Percentiles rank a stretch among this genome's conserved stretches.
These are phyloP conservation scores for Limonium bicolor DNA, from an alignment of 148 eudicot species.

Conservation along the genomic window DNA sequence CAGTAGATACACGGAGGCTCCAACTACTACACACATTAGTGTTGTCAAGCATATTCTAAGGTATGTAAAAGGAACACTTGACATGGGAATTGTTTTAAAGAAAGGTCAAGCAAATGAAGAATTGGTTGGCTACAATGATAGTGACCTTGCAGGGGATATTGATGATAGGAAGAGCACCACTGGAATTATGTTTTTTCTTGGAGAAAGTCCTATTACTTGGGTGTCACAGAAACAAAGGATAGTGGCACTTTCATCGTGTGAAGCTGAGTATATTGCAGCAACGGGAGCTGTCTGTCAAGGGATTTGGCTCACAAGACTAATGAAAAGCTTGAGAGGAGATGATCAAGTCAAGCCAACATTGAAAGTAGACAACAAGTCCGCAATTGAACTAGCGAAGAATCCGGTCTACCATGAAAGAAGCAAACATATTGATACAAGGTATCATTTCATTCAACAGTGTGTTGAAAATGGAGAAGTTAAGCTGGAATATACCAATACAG, in stretches of 20 bases:
- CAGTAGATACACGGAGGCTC: neutral
- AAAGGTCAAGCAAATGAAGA: neutral
- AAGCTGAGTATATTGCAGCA: constrained; percentile 1
- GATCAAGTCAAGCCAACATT: neutral
- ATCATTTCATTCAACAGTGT: neutral
- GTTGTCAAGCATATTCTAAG: neutral
- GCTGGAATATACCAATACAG: neutral
- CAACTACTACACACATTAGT: neutral
- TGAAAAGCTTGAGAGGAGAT: neutral
- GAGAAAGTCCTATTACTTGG: neutral
- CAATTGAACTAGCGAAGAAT: neutral
- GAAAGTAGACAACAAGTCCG: neutral
- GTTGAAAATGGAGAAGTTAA: neutral
- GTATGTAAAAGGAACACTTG: neutral
- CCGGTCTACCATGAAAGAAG: neutral
- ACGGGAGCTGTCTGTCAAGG: neutral
- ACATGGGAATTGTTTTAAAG: neutral
- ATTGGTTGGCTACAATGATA: constrained; percentile 3
- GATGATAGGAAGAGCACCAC: constrained; percentile 9
- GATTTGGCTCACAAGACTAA: neutral
- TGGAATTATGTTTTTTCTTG: neutral
- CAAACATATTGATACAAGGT: neutral
- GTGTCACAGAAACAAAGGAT: neutral
- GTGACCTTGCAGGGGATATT: constrained; percentile 2
- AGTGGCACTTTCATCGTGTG: constrained; percentile 4